Percentiles rank a stretch among this genome's conserved stretches.
Evolutionary conservation across 2,329 filamentous ascomycete genomes (phyloP).

Genomic region (Xylaria hypoxylon): DNA sequence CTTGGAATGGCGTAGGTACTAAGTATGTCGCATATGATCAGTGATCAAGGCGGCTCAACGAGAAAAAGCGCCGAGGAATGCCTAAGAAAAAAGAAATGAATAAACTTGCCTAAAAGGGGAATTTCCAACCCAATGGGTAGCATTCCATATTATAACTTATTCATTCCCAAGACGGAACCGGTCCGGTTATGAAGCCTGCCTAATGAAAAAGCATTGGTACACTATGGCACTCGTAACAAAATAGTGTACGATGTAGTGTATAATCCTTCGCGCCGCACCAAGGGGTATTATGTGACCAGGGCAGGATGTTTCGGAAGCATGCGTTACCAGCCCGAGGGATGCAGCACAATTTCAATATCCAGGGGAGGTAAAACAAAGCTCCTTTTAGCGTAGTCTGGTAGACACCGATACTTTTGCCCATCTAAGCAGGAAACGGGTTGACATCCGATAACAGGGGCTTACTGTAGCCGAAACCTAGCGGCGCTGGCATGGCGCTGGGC

Average conservation of each 20-base stretch:
- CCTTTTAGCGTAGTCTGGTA: constrained; percentile 27
- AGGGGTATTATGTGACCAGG: constrained; percentile 20
- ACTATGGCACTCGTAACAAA: constrained; percentile 30
- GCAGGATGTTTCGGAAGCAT: not conserved
- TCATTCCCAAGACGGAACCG: constrained; percentile 26
- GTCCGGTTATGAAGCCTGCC: constrained; percentile 25
- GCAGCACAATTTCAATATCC: constrained; percentile 27
- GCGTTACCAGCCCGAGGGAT: constrained; percentile 32
- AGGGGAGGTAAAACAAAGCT: constrained; percentile 31
- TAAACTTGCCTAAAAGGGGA: constrained; percentile 23
- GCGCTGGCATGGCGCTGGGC: constrained; percentile 10
- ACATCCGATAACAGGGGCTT: constrained; percentile 37
- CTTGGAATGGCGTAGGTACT: constrained; percentile 33
- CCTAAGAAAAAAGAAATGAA: constrained; percentile 2
- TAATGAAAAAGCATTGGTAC: not conserved
- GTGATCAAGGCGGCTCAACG: constrained; percentile 16
- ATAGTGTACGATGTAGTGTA: not conserved
- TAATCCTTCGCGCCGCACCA: constrained; percentile 30
- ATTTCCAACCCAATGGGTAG: constrained; percentile 3
- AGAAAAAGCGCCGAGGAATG: constrained; percentile 23
- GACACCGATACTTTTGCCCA: constrained; percentile 3
- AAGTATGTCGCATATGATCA: constrained; percentile 27
- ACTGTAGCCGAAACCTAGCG: constrained; percentile 28
- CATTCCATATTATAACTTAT: not conserved
- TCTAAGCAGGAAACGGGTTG: constrained; percentile 21